Evolutionary conservation across 176 grass and related monocot species (phyloP).

Genomic region (Carex kokanica): DNA sequence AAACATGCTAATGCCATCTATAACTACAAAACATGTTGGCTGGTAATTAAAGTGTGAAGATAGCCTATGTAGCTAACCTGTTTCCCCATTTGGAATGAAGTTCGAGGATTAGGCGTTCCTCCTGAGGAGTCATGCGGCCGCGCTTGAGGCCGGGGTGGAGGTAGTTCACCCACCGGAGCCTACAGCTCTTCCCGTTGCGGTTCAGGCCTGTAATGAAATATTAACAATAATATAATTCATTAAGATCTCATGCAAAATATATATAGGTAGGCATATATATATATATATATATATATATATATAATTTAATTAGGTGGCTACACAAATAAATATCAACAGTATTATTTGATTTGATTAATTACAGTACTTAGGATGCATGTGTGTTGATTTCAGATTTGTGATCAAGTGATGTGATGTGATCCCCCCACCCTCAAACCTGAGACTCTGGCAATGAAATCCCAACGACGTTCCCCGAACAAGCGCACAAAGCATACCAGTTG

Average conservation of each 20-base stretch:
- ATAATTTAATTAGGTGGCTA: no score
- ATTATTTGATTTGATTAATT: neutral
- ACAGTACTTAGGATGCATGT: slow-evolving; percentile 39
- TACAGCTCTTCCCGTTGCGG: slow-evolving; percentile 79
- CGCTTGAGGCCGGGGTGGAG: slow-evolving; percentile 85
- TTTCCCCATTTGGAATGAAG: slow-evolving; percentile 89
- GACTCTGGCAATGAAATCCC: slow-evolving; percentile 99
- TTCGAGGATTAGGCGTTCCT: slow-evolving; percentile 82
- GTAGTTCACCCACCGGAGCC: slow-evolving; percentile 92
- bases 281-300: no score
- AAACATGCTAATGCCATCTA: neutral
- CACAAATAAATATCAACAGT: no score
- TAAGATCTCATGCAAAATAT: no score
- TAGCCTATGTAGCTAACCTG: slow-evolving; percentile 38
- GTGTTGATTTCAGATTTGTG: neutral
- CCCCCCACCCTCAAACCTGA: slow-evolving; percentile 99
- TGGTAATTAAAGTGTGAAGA: neutral
- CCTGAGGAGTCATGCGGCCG: slow-evolving; percentile 78
- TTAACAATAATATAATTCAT: neutral
- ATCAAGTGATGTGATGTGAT: slow-evolving; percentile 10
- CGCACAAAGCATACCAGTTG: slow-evolving; percentile 99
- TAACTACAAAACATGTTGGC: neutral
- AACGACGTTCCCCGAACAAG: slow-evolving; percentile 97
- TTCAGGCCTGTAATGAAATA: slow-evolving; percentile 60
- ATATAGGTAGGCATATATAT: no score